A percentile compares a stretch with the other conserved stretches of the same genome.
Evolutionary conservation across 768 basidiomycete species (phyloP).

Genomic region (Baorangia bicolor): DNA sequence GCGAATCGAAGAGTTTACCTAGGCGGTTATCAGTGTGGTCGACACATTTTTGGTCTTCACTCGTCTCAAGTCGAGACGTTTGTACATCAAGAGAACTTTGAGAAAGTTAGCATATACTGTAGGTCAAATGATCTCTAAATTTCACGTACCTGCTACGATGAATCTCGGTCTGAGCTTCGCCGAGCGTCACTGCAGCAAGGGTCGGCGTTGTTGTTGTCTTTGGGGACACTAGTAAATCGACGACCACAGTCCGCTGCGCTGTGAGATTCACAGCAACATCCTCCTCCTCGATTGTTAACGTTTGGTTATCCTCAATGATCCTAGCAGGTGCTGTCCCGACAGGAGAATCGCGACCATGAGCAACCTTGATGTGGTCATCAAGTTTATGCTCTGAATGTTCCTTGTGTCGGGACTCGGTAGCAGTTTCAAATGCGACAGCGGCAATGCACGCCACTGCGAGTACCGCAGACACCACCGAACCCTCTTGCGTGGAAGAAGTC

Average conservation of each 20-base stretch:
- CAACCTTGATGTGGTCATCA: neutral
- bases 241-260: neutral
- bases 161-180: neutral
- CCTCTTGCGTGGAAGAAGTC: conserved; percentile 2
- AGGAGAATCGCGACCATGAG: neutral
- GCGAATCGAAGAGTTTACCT: neutral
- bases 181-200: neutral
- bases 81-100: neutral
- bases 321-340: neutral
- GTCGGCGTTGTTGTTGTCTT: neutral
- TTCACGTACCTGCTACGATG: neutral
- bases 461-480: conserved; percentile 10
- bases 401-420: conserved; percentile 4
- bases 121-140: neutral
- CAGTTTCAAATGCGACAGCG: conserved; percentile 11
- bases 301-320: neutral
- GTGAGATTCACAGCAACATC: neutral
- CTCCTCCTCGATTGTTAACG: neutral
- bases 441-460: conserved; percentile 13
- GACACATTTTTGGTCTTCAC: neutral
- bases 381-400: neutral
- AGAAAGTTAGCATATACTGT: neutral
- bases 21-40: neutral
- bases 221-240: neutral
- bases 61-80: neutral